Conservation (phyloP, 129 eudicot species). For the Dittrichia graveolens region DNA sequence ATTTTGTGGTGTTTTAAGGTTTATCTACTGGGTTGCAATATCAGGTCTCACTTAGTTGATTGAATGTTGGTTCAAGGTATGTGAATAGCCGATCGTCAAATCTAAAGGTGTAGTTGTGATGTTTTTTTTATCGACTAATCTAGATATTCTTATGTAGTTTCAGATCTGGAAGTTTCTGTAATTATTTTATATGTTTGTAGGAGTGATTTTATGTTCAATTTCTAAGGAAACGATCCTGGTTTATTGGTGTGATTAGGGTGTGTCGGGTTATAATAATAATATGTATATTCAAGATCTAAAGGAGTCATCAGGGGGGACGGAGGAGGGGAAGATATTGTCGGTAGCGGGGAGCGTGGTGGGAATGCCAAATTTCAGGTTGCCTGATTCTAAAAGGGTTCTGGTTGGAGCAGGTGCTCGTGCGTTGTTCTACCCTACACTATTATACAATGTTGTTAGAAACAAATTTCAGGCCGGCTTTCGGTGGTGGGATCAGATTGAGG, state of each 20-base stretch:
- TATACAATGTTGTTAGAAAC: constrained; percentile 66
- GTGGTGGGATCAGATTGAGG: constrained; percentile 76
- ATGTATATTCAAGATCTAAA: constrained; percentile 56
- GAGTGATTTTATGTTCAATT: neutral
- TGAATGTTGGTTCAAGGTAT: neutral
- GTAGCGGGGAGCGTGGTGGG: constrained; percentile 18
- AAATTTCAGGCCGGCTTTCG: constrained; percentile 59
- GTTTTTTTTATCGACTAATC: neutral
- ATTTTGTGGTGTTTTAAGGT: neutral
- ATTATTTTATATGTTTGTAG: neutral
- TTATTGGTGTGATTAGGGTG: constrained; percentile 10
- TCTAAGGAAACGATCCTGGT: neutral
- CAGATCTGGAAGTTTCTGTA: neutral
- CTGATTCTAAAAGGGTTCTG: constrained; percentile 50
- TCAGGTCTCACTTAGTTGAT: neutral
- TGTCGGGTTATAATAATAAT: neutral
- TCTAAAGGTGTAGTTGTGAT: neutral
- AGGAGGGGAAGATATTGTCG: constrained; percentile 8
- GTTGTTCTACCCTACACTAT: constrained; percentile 61
- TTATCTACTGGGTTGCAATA: neutral
- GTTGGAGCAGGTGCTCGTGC: constrained; percentile 74
- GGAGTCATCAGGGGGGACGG: constrained; percentile 28
- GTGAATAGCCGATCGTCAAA: neutral
- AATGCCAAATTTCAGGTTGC: neutral
- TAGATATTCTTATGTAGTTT: neutral